Conservation (phyloP, 2,329 filamentous ascomycete genomes). For the Zasmidium angulare region DNA sequence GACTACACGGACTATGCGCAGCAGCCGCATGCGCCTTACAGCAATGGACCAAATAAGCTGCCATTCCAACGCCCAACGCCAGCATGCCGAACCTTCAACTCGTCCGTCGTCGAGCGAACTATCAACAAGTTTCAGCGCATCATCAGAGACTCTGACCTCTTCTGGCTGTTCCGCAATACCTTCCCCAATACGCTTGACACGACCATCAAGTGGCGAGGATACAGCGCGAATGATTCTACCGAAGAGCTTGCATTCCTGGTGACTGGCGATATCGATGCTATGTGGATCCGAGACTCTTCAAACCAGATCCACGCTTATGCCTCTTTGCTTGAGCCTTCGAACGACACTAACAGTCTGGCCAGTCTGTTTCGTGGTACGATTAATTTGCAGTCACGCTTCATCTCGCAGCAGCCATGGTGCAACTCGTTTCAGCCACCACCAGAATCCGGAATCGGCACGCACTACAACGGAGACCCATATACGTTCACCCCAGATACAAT, state of each 20-base stretch:
- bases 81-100: slow-evolving; percentile 49
- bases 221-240: slow-evolving; percentile 40
- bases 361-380: slow-evolving; percentile 69
- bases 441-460: slow-evolving; percentile 45
- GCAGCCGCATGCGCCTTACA: slow-evolving; percentile 44
- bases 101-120: slow-evolving; percentile 42
- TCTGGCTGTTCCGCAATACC: slow-evolving; percentile 68
- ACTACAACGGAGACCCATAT: slow-evolving; percentile 40
- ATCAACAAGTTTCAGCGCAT: slow-evolving; percentile 31
- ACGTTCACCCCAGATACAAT: slow-evolving; percentile 44
- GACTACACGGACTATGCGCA: slow-evolving; percentile 46
- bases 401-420: slow-evolving; percentile 59
- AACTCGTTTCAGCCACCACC: slow-evolving; percentile 54
- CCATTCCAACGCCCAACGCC: slow-evolving; percentile 46
- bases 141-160: slow-evolving; percentile 60
- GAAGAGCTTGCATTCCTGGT: slow-evolving; percentile 65
- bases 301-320: slow-evolving; percentile 73
- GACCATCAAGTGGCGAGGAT: slow-evolving; percentile 67
- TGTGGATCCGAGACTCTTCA: slow-evolving; percentile 57
- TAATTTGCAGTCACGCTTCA: slow-evolving; percentile 69
- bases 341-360: slow-evolving; percentile 59
- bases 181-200: slow-evolving; percentile 77
- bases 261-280: slow-evolving; percentile 58
- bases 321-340: slow-evolving; percentile 57
- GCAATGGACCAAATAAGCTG: slow-evolving; percentile 45